Evolutionary conservation across 305 asterid species (phyloP), one percentile per base, ranked within the genome.

Genomic region (Coffea humblotiana): DNA sequence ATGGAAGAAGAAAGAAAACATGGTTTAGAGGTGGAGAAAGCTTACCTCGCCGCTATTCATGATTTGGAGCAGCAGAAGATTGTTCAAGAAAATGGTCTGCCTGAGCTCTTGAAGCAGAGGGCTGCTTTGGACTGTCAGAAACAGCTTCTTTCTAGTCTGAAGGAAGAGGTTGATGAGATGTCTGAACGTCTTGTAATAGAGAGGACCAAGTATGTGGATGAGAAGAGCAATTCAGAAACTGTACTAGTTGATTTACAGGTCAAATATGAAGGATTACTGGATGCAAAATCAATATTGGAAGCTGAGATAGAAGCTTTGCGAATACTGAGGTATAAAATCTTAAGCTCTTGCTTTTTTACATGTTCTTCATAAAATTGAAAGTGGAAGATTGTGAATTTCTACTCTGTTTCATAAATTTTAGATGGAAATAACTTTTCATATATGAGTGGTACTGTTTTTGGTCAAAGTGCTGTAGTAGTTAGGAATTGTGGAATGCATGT

Each of bases 101-200:
- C 89, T 52, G 94, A 92, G 77, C 70, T 89, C 73, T 83, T 87
- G 75, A 96, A 88, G 83, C 91, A 91, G 85, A 91, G 81, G 88
- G 96, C 95, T 71, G 94, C 97, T 79, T 83, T 94, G 90, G 95
- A 90, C 83, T 96, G 98, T 82, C 99, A 96, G 87, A 87, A 85
- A 63, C 93, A 91, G 89, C 84, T 96, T 77, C 92, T 94, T 78
- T 89, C 89, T 32, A 88, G 91, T 77, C 85, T 96, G 69, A 85
- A 89, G 84, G 87, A 80, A 67, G 98, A 96, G 83, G 89, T 94
- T 18, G n/a, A 67, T 70, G 93, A 92, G 75, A 91, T 92, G 93
- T 87, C 95, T 3, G 88, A 87, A 74, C 88, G 72, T 61, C 88
- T 94, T 35, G 82, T 80, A 37, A 51, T 51, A n/a, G 94, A 94